Evolutionary conservation across 371 early-diverging fungal species (phyloP).

Genomic region (Amoeboaphelidium occidentale): DNA sequence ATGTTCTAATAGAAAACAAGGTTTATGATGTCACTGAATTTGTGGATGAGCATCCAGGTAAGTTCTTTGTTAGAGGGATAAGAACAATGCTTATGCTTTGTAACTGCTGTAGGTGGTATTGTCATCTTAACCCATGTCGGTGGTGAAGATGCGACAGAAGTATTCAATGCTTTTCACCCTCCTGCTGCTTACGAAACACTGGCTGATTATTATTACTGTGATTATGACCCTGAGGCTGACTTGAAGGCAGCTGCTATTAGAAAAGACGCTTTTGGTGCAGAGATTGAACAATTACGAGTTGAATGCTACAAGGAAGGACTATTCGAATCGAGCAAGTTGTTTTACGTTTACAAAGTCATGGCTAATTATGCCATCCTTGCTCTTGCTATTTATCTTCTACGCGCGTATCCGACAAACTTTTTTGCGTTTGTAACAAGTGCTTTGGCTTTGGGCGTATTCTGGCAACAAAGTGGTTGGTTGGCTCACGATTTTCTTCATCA

Average conservation of each 20-base stretch:
- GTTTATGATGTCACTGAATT: conserved; percentile 70
- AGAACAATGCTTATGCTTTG: too few relatives aligned
- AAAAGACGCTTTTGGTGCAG: conserved; percentile 18
- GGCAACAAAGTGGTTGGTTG: conserved; percentile 72
- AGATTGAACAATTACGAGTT: conserved; percentile 34
- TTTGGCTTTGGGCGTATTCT: conserved; percentile 38
- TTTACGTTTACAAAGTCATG: conserved; percentile 33
- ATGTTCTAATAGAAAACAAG: conserved; percentile 48
- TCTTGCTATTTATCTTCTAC: conserved; percentile 23
- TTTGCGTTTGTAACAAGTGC: conserved; percentile 28
- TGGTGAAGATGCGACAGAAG: conserved; percentile 67
- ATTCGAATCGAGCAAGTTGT: conserved; percentile 37
- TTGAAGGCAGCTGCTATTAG: conserved; percentile 8
- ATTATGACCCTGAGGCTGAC: conserved; percentile 23
- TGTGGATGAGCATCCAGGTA: conserved; percentile 56
- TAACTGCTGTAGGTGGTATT: too few relatives aligned
- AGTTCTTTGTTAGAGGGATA: too few relatives aligned
- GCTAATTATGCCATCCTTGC: conserved; percentile 26
- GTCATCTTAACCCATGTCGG: conserved; percentile 36
- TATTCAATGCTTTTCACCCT: conserved; percentile 65
- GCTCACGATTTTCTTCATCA: conserved; percentile 68
- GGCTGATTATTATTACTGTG: conserved; percentile 53
- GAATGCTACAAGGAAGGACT: conserved; percentile 29
- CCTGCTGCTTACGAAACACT: conserved; percentile 36
- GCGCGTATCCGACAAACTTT: conserved; percentile 16